Evolutionary conservation across 179 eudicot species (phyloP).

Genomic region (Silene coronaria): DNA sequence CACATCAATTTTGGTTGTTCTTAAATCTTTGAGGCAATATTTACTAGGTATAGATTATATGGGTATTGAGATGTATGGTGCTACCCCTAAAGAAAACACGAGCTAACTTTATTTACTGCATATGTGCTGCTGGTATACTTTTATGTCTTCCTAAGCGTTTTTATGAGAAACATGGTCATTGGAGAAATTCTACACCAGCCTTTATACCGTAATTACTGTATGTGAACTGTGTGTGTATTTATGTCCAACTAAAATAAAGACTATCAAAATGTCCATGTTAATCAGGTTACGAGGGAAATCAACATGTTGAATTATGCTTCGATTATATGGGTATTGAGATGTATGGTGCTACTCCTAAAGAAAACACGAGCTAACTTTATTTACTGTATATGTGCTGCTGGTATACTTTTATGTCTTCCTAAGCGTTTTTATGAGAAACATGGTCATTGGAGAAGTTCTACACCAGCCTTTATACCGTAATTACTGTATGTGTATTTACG

Average conservation of each 20-base stretch:
- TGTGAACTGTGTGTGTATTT: neutral
- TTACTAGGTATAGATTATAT: neutral
- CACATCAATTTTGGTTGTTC: neutral
- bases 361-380: neutral
- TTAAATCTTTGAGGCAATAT: neutral
- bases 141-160: neutral
- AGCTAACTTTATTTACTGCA: neutral
- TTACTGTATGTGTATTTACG: neutral
- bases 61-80: neutral
- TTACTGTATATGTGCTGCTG: neutral
- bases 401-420: neutral
- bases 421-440: neutral
- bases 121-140: neutral
- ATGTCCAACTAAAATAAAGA: neutral
- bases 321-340: neutral
- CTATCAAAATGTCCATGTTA: neutral
- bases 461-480: neutral
- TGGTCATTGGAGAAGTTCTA: neutral
- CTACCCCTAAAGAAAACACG: neutral
- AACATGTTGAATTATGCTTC: neutral
- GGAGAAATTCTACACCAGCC: neutral
- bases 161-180: neutral
- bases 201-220: neutral
- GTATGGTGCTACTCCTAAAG: neutral
- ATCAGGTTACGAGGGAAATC: neutral